phyloP scores from a whole-genome alignment of 495 filamentous ascomycete genomes.

The Neurospora sp. region DNA sequence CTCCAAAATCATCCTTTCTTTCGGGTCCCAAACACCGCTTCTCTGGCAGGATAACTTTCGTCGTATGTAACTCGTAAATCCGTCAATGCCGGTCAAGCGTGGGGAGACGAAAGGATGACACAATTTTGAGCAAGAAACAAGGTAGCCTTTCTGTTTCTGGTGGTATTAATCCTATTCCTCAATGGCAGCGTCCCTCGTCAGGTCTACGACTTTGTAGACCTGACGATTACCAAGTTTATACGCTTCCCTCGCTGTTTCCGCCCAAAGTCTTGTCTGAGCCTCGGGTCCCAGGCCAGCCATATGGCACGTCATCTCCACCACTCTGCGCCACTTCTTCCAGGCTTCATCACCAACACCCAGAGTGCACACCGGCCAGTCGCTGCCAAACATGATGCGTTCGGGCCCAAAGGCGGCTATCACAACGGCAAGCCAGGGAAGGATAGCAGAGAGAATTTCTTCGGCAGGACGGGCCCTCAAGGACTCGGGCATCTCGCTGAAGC shows the following conservation, averaged over 20 bases:
- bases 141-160: not conserved
- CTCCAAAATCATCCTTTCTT: not conserved
- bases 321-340: slow-evolving; percentile 47
- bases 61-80: not conserved
- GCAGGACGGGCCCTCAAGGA: slow-evolving; percentile 26
- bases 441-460: slow-evolving; percentile 37
- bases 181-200: not conserved
- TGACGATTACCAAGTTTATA: slow-evolving; percentile 41
- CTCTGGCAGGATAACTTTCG: not conserved
- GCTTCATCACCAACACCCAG: slow-evolving; percentile 46
- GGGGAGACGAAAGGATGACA: not conserved
- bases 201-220: not conserved
- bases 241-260: slow-evolving; percentile 52
- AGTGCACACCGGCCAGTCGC: slow-evolving; percentile 85
- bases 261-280: slow-evolving; percentile 57
- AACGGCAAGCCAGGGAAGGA: slow-evolving; percentile 54
- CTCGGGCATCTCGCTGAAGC: slow-evolving; percentile 61
- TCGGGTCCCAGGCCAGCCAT: slow-evolving; percentile 43
- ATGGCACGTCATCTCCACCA: slow-evolving; percentile 51
- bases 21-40: not conserved
- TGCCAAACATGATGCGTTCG: slow-evolving; percentile 73
- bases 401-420: slow-evolving; percentile 59
- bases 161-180: not conserved
- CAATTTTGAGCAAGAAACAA: not conserved
- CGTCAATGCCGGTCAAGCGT: not conserved